phyloP scores from a whole-genome alignment of 2,329 filamentous ascomycete genomes.

The Cordyceps militaris region DNA sequence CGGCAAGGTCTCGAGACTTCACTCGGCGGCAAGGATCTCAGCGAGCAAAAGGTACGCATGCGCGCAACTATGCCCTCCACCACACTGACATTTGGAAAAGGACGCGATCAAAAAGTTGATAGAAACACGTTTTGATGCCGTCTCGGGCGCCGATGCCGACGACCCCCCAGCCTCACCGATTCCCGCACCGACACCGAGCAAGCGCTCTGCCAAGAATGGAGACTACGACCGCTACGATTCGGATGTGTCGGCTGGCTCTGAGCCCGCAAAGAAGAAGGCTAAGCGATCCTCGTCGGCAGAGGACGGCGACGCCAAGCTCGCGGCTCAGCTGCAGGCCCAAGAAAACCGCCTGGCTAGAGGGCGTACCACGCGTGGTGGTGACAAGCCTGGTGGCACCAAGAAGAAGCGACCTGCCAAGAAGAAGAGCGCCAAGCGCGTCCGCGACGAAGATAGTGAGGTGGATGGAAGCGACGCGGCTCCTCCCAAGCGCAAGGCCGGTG shows the following conservation, averaged over 20 bases:
- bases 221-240: conserved; percentile 35
- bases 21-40: conserved; percentile 50
- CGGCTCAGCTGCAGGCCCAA: conserved; percentile 83
- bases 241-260: conserved; percentile 38
- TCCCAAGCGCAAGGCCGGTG: conserved; percentile 74
- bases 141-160: conserved; percentile 48
- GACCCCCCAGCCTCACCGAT: conserved; percentile 29
- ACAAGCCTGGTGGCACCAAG: conserved; percentile 49
- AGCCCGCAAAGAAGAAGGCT: conserved; percentile 58
- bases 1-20: conserved; percentile 48
- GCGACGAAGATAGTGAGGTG: conserved; percentile 71
- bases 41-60: conserved; percentile 47
- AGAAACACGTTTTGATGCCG: conserved; percentile 65
- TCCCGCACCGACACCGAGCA: conserved; percentile 25
- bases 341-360: conserved; percentile 66
- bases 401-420: conserved; percentile 62
- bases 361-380: conserved; percentile 68
- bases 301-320: conserved; percentile 80
- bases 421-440: conserved; percentile 70
- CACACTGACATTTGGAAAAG: conserved; percentile 31
- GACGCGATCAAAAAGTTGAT: conserved; percentile 65
- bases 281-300: conserved; percentile 51
- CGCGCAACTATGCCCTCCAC: background rate
- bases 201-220: conserved; percentile 28
- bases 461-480: conserved; percentile 51